Base-by-base conservation (phyloP, 345 rosid genomes). In the Clarkia xantiana region DNA sequence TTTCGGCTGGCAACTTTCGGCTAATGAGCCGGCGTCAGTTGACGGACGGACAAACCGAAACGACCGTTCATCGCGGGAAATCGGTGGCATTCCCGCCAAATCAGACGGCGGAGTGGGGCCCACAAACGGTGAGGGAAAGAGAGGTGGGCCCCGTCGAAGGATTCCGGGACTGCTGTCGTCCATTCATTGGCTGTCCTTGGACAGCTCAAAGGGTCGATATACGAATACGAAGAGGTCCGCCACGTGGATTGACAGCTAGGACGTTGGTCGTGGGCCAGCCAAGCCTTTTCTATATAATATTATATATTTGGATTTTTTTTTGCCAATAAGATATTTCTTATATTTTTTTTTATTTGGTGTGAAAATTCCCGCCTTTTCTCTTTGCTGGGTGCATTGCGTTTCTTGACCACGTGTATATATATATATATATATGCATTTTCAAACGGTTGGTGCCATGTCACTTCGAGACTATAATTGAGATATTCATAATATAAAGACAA, bases 31-130 rank as follows among this genome's bases (percentile, higher is more conserved):
- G 25, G 25, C 25, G 25, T 22, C 25, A 5, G 5, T 22, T 22
- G 36, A 29, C 36, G 36, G 36, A 22, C 36, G 36, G 36, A 29
- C 6, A 10, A 29, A 29, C 36, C 36, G 36, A 29, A 29, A 29
- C 36, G 36, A 7, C 36, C 36, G 36, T 29, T 29, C 6, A 9
- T 18, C 45, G 62, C 62, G 62, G 55, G 62, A 58, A 58, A 34
- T 42, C 19, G 55, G 39, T 39, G 39, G 9, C 2, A 1, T 51
- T 51, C 51, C 50, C 62, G 62, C 62, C 56, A 44, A 44, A 36
- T 20, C 20, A 20, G 56, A 43, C 57, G 57, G 12, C 17, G n/a
- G 10, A 34, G 16, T 34, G 58, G 49, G 57, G 40, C 40, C 57
- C 40, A 4, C 19, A 13, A 49, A 9, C 53, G 6, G 41, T 12